A percentile compares a stretch with the other conserved stretches of the same genome.
These are phyloP conservation scores for Capsicum chinense DNA, from an alignment of 257 asterid genomes.

Conservation along the genomic window DNA sequence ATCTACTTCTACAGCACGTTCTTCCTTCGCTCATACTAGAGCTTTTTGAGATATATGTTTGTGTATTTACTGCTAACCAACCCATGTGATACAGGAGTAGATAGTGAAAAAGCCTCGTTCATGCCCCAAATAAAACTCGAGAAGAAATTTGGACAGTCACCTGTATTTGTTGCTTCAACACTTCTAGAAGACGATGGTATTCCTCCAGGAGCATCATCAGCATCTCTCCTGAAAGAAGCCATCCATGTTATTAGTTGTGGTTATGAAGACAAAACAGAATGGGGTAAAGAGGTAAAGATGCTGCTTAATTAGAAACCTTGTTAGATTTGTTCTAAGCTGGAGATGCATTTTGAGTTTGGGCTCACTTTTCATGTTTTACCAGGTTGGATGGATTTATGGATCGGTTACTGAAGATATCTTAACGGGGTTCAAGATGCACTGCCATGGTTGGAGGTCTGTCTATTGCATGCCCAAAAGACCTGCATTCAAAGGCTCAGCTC, in stretches of 20 bases:
- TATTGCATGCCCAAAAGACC: slow-evolving; percentile 46
- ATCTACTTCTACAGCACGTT: background rate
- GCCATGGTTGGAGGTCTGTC: slow-evolving; percentile 49
- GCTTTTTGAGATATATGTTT: slow-evolving; percentile 1
- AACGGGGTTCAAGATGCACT: slow-evolving; percentile 50
- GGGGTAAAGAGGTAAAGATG: slow-evolving; percentile 70
- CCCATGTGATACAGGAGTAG: slow-evolving; percentile 48
- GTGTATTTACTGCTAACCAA: background rate
- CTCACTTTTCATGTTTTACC: slow-evolving; percentile 22
- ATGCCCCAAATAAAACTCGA: slow-evolving; percentile 65
- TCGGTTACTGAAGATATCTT: slow-evolving; percentile 50
- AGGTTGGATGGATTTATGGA: slow-evolving; percentile 52
- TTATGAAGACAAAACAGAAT: slow-evolving; percentile 73
- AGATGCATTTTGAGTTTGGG: slow-evolving; percentile 5
- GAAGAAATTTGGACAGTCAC: slow-evolving; percentile 71
- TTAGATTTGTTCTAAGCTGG: background rate
- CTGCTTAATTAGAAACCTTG: background rate
- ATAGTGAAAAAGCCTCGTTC: slow-evolving; percentile 53
- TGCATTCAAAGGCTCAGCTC: slow-evolving; percentile 51
- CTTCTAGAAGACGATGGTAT: slow-evolving; percentile 69
- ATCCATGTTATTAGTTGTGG: slow-evolving; percentile 73
- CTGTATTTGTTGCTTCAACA: slow-evolving; percentile 63
- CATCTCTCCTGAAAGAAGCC: slow-evolving; percentile 68
- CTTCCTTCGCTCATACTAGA: background rate
- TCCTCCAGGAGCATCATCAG: slow-evolving; percentile 60